These are phyloP conservation scores for Peronosclerospora sorghi DNA, from an alignment of 352 stramenopile genomes.

Conservation along the genomic window DNA sequence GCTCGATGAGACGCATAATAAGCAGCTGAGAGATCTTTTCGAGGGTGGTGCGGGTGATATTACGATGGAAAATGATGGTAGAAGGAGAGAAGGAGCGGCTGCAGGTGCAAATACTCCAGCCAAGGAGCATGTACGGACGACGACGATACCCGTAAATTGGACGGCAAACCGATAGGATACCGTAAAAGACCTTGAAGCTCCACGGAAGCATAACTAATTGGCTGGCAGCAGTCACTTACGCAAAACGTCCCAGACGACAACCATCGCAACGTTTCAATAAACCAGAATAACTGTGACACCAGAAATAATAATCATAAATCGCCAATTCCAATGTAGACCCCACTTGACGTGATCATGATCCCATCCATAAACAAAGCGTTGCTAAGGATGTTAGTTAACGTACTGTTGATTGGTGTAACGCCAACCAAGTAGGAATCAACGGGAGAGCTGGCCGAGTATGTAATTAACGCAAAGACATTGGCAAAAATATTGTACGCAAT, in stretches of 20 bases:
- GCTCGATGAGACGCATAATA: too few relatives aligned
- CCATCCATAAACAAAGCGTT: constrained; percentile 29
- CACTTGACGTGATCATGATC: constrained; percentile 24
- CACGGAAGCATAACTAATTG: constrained; percentile 40
- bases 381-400: constrained; percentile 35
- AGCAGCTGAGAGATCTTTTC: too few relatives aligned
- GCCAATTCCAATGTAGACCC: constrained; percentile 52
- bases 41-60: too few relatives aligned
- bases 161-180: constrained; percentile 36
- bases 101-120: constrained; percentile 34
- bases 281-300: constrained; percentile 25
- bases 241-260: constrained; percentile 41
- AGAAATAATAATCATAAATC: constrained; percentile 27
- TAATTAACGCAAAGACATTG: constrained; percentile 46
- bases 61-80: too few relatives aligned
- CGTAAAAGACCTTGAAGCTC: constrained; percentile 47
- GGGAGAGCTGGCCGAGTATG: constrained; percentile 34
- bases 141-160: constrained; percentile 41
- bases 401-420: constrained; percentile 43
- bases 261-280: constrained; percentile 39
- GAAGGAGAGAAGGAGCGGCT: too few relatives aligned
- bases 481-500: constrained; percentile 53
- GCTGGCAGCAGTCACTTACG: constrained; percentile 26
- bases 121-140: constrained; percentile 41
- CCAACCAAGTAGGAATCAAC: constrained; percentile 47